Base-by-base conservation (phyloP, 495 filamentous ascomycete genomes). In the Parathielavia hyrcaniae region DNA sequence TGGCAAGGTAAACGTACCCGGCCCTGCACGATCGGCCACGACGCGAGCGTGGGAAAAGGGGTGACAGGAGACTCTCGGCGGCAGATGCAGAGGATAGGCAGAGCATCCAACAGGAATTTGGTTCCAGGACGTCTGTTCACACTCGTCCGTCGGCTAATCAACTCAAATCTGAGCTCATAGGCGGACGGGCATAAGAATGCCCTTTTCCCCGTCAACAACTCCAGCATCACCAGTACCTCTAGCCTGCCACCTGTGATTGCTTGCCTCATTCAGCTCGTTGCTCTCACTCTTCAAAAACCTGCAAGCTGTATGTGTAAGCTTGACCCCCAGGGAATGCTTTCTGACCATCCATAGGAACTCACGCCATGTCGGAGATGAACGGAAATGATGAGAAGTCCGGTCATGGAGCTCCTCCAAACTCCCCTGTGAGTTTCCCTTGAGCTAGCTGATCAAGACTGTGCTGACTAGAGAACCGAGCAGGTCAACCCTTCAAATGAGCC, bases 1-100 rank as follows among this genome's bases (percentile, higher is more conserved):
- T 48, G 23, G 39, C 34, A 51, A 59, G 40, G 56, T 58, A 50
- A 58, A 45, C 32, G 39, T 47, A 43, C 55, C 55, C 36, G 55
- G 38, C 51, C 38, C 47, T 58, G 56, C 49, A 51, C 53, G 49
- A 59, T 51, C 48, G 30, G 48, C 55, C 32, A 51, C 56, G 49
- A 47, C 40, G 32, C 44, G 48, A 59, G 44, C 26, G 32, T 43
- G 43, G 43, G 44, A 50, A 50, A 49, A 49, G 57, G 50, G 53
- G 50, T 59, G 34, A 39, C 47, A 53, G 44, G 50, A 59, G 49
- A 59, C 41, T 59, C 39, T 59, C 49, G 38, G 32, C 56, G 41
- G 56, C 17, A 59, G 30, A 41, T 12, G 9, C 17, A 22, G 44
- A 20, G 32, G 14, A 56, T 48, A 20, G 19, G 22, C 19, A 55